phyloP scores from a whole-genome alignment of 805 yeast species.

The Candida nemodendra region DNA sequence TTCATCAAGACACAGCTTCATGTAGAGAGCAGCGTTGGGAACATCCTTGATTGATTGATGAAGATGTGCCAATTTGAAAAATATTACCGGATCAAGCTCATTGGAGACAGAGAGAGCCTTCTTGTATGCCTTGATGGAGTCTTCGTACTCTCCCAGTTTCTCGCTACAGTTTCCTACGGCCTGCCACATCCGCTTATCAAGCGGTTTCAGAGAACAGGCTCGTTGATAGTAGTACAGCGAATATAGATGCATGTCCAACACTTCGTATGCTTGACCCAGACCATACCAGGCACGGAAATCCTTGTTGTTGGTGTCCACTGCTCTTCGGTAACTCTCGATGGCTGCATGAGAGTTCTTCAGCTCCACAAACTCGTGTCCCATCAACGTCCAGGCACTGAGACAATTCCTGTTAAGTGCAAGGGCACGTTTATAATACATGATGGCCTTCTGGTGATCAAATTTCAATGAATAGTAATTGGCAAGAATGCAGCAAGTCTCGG shows the following conservation, averaged over 20 bases:
- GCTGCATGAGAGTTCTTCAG: conserved; percentile 96
- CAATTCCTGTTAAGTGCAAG: conserved; percentile 75
- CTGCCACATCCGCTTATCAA: conserved; percentile 94
- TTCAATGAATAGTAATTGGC: conserved; percentile 92
- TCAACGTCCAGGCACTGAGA: conserved; percentile 91
- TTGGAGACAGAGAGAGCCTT: conserved; percentile 61
- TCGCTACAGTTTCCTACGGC: conserved; percentile 90
- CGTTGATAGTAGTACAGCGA: conserved; percentile 90
- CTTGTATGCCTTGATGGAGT: conserved; percentile 77
- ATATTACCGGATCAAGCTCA: conserved; percentile 51
- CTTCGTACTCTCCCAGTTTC: conserved; percentile 64
- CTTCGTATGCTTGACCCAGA: conserved; percentile 96
- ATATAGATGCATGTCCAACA: conserved; percentile 89
- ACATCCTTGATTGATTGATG: conserved; percentile 55
- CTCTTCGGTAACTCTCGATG: conserved; percentile 89
- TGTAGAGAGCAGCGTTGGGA: conserved; percentile 55
- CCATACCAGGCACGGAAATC: conserved; percentile 99
- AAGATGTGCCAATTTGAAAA: conserved; percentile 67
- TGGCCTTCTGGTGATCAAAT: conserved; percentile 93
- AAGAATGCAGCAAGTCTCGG: conserved; percentile 91
- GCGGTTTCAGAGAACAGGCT: conserved; percentile 84
- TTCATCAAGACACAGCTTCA: conserved; percentile 66
- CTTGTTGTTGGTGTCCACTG: conserved; percentile 82
- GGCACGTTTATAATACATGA: conserved; percentile 89
- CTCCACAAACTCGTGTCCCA: conserved; percentile 99